A percentile compares a stretch with the other conserved stretches of the same genome.
Conservation (phyloP, 441 rosid genomes). For the Populus trichocarpa region DNA sequence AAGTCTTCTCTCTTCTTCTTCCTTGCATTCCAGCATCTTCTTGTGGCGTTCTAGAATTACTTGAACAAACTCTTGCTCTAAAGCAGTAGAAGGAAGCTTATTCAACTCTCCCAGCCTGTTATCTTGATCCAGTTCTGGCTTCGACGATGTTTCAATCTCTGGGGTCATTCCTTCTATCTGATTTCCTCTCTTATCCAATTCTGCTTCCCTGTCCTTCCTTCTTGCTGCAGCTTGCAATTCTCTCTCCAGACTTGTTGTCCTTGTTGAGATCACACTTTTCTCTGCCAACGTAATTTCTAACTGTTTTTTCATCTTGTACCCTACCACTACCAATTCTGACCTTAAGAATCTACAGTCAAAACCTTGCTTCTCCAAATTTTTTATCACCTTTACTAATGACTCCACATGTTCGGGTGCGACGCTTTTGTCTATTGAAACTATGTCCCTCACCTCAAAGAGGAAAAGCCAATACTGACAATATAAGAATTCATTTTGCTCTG, state of each 20-base stretch:
- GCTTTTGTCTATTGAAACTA: constrained; percentile 21
- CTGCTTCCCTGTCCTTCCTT: constrained; percentile 9
- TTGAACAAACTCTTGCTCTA: constrained; percentile 17
- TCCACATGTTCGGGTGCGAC: constrained; percentile 26
- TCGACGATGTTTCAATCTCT: background rate
- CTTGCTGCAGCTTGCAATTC: constrained; percentile 13
- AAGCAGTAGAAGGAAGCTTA: background rate
- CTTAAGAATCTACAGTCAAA: constrained; percentile 34
- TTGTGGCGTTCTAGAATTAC: constrained; percentile 18
- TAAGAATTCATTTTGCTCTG: constrained; percentile 21
- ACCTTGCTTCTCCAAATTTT: constrained; percentile 25
- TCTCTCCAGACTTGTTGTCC: constrained; percentile 13
- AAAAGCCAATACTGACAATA: constrained; percentile 28
- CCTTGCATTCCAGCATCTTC: constrained; percentile 21
- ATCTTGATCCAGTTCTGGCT: background rate
- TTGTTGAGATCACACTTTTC: constrained; percentile 16
- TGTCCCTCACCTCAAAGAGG: constrained; percentile 27
- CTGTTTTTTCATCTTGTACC: constrained; percentile 22
- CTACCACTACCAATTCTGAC: constrained; percentile 22
- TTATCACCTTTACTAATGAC: constrained; percentile 20
- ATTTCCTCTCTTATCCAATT: constrained; percentile 1
- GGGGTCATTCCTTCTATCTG: background rate
- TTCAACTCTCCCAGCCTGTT: constrained; percentile 5
- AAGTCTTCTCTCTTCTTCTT: constrained; percentile 21
- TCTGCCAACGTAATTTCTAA: constrained; percentile 21